These are phyloP conservation scores for Mycena sanguinolenta DNA, from an alignment of 768 basidiomycete genomes.

Conservation along the genomic window DNA sequence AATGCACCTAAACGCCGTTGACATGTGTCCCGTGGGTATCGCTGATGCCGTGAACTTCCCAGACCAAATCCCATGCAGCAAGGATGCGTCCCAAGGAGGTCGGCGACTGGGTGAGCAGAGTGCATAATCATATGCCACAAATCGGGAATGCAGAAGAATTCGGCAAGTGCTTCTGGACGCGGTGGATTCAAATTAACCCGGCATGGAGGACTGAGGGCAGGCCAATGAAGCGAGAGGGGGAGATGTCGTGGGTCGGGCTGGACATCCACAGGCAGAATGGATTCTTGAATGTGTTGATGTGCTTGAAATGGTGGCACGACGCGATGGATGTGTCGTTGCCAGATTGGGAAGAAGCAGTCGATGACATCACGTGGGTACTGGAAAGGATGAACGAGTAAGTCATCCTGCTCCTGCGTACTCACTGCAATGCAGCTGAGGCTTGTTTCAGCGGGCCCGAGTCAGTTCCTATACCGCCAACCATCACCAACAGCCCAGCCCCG, in stretches of 20 bases:
- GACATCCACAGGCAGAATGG: conserved; percentile 5
- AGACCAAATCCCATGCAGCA: neutral
- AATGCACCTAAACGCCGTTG: neutral
- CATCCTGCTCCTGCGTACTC: too few species aligned
- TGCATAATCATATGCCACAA: neutral
- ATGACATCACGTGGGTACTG: conserved; percentile 10
- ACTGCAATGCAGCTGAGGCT: too few species aligned
- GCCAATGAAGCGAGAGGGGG: neutral
- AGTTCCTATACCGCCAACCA: too few species aligned
- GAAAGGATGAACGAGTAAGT: too few species aligned
- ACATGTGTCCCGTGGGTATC: too few species aligned
- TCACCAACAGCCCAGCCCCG: too few species aligned
- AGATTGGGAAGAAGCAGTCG: conserved; percentile 6
- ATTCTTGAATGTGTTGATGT: conserved; percentile 10
- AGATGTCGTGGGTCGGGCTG: neutral
- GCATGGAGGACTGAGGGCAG: neutral
- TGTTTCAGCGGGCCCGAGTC: too few species aligned
- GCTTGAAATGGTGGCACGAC: conserved; percentile 15
- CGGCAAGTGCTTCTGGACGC: neutral
- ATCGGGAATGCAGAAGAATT: neutral
- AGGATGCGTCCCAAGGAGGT: conserved; percentile 1
- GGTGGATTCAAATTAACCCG: neutral
- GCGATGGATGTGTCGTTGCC: neutral
- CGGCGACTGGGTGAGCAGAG: neutral
- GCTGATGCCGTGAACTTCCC: neutral